Conservation (phyloP, 2,329 filamentous ascomycete species). For the Xylariaceae sp. region DNA sequence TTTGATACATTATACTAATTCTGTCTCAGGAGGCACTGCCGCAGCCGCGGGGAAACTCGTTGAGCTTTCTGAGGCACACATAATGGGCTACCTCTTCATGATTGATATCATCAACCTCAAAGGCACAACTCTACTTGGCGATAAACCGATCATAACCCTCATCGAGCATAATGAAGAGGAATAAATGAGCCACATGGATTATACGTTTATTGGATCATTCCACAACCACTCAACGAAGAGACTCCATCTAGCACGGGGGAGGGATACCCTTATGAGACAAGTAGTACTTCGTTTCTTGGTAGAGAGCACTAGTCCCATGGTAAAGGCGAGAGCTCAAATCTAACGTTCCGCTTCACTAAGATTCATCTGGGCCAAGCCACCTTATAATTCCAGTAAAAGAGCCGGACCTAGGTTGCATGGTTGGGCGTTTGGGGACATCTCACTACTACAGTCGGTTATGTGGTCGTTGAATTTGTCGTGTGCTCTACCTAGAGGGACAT, state of each 20-base stretch:
- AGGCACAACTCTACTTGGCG: slow-evolving; percentile 86
- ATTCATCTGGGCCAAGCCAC: slow-evolving; percentile 15
- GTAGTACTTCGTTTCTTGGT: slow-evolving; percentile 23
- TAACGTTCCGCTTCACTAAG: slow-evolving; percentile 17
- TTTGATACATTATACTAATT: slow-evolving; percentile 32
- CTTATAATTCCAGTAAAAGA: slow-evolving; percentile 23
- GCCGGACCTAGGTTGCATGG: slow-evolving; percentile 28
- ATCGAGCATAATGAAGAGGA: slow-evolving; percentile 62
- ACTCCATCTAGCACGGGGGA: slow-evolving; percentile 2
- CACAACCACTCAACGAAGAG: slow-evolving; percentile 6
- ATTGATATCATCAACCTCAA: slow-evolving; percentile 94
- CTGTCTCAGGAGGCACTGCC: slow-evolving; percentile 79
- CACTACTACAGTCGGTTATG: slow-evolving; percentile 13
- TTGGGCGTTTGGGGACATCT: slow-evolving; percentile 27
- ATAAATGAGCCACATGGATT: slow-evolving; percentile 24
- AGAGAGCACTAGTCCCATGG: slow-evolving; percentile 24
- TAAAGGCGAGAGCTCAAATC: slow-evolving; percentile 17
- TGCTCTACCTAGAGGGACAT: slow-evolving; percentile 23
- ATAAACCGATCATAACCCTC: slow-evolving; percentile 79
- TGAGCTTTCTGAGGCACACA: slow-evolving; percentile 80
- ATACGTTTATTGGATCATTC: slow-evolving; percentile 1
- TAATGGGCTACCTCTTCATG: slow-evolving; percentile 92
- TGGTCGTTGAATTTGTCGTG: slow-evolving; percentile 20
- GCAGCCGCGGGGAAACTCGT: slow-evolving; percentile 87
- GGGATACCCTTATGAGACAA: background rate